Evolutionary conservation across 495 filamentous ascomycete genomes (phyloP).

Genomic region (Talaromyces proteolyticus): DNA sequence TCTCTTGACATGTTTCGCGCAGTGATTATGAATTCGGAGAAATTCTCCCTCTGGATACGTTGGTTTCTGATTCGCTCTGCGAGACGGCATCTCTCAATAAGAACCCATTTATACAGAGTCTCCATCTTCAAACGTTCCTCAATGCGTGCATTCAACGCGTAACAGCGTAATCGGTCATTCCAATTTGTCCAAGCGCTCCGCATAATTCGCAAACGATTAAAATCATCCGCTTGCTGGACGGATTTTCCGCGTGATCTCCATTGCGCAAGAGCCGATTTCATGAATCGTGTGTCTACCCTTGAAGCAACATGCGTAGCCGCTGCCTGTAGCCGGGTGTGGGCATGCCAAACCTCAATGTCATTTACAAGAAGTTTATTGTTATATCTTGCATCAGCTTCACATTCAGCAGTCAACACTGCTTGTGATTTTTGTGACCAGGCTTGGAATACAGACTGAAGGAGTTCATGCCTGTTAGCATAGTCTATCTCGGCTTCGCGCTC

Average conservation of each 20-base stretch:
- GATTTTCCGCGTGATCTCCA: slow-evolving; percentile 48
- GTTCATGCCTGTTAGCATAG: slow-evolving; percentile 18
- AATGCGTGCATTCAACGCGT: slow-evolving; percentile 45
- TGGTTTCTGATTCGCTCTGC: slow-evolving; percentile 48
- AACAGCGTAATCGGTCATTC: slow-evolving; percentile 59
- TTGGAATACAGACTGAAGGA: slow-evolving; percentile 21
- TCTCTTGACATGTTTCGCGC: slow-evolving; percentile 31
- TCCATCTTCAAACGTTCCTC: slow-evolving; percentile 54
- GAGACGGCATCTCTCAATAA: slow-evolving; percentile 48
- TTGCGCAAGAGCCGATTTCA: slow-evolving; percentile 38
- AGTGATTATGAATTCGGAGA: slow-evolving; percentile 36
- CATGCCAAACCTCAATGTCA: slow-evolving; percentile 20
- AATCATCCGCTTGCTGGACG: slow-evolving; percentile 45
- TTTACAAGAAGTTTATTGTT: slow-evolving; percentile 31
- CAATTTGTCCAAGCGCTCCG: slow-evolving; percentile 57
- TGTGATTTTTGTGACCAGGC: slow-evolving; percentile 25
- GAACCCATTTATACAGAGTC: slow-evolving; percentile 58
- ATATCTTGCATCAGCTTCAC: slow-evolving; percentile 25
- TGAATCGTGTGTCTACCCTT: slow-evolving; percentile 41
- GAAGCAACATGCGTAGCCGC: slow-evolving; percentile 36
- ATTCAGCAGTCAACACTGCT: slow-evolving; percentile 18
- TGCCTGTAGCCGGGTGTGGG: slow-evolving; percentile 36
- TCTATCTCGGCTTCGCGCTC: slow-evolving; percentile 37
- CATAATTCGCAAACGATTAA: slow-evolving; percentile 47
- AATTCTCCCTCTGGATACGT: slow-evolving; percentile 38